Percentiles rank a stretch among this genome's conserved stretches.
Evolutionary conservation across 805 yeast species (phyloP).

Genomic region (Candida silvicultrix): DNA sequence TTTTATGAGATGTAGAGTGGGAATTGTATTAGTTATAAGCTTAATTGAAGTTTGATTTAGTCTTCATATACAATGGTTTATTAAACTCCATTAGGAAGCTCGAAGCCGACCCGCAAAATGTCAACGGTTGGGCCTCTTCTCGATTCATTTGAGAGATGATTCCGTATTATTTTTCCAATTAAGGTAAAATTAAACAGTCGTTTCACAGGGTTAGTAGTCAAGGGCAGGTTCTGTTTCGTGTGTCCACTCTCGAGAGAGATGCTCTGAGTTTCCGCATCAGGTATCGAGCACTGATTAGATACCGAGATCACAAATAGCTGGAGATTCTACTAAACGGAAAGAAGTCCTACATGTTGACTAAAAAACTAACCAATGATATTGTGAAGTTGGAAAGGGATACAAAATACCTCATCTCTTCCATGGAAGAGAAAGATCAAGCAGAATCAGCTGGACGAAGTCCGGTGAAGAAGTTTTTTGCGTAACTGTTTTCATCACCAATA

Average conservation of each 20-base stretch:
- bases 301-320: not conserved
- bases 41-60: not conserved
- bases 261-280: not conserved
- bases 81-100: too few species aligned
- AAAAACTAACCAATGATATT: not conserved
- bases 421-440: slow-evolving; percentile 9
- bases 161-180: too few species aligned
- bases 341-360: too few species aligned
- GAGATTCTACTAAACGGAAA: too few species aligned
- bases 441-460: slow-evolving; percentile 49
- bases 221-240: not conserved
- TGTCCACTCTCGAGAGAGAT: not conserved
- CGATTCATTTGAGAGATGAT: too few species aligned
- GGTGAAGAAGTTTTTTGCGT: slow-evolving; percentile 58
- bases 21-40: too few species aligned
- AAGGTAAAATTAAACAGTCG: too few species aligned
- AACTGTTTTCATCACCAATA: slow-evolving; percentile 36
- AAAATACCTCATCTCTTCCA: not conserved
- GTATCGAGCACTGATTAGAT: not conserved
- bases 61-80: not conserved
- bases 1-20: too few species aligned
- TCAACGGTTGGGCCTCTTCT: too few species aligned
- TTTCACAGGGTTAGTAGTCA: too few species aligned
- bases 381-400: not conserved
- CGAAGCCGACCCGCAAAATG: too few species aligned